Conservation (phyloP, 1,284 basidiomycete species). For the Irpex lacteus region DNA sequence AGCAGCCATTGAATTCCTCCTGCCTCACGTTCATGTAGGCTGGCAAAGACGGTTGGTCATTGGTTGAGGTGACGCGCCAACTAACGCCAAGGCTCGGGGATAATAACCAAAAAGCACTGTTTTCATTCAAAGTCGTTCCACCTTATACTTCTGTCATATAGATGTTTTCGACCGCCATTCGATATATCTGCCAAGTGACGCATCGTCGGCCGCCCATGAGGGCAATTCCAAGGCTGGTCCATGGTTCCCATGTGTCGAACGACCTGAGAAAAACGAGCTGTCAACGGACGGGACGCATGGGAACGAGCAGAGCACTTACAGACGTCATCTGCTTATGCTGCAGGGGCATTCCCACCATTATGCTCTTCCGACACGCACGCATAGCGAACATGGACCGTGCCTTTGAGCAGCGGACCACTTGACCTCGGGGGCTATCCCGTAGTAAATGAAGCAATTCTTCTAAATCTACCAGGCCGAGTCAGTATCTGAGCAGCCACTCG, state of each 20-base stretch:
- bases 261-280: constrained; percentile 47
- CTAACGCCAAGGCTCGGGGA: background rate
- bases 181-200: constrained; percentile 66
- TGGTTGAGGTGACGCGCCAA: too few relatives aligned
- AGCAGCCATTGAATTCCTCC: too few relatives aligned
- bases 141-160: constrained; percentile 5
- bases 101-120: background rate
- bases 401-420: constrained; percentile 88
- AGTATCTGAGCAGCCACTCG: constrained; percentile 3
- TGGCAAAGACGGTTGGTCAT: too few relatives aligned
- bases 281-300: constrained; percentile 5
- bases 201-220: constrained; percentile 96
- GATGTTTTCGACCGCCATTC: constrained; percentile 4
- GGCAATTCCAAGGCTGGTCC: constrained; percentile 98
- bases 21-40: too few relatives aligned
- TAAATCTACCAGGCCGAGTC: constrained; percentile 60
- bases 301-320: constrained; percentile 41
- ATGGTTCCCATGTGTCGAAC: constrained; percentile 93
- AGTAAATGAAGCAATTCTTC: constrained; percentile 91
- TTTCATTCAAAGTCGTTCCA: constrained; percentile 5
- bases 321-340: constrained; percentile 76
- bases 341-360: constrained; percentile 93
- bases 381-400: constrained; percentile 96
- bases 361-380: constrained; percentile 92
- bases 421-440: constrained; percentile 71